These are phyloP conservation scores for Suillus weaverae DNA, from an alignment of 768 basidiomycete genomes.

Conservation along the genomic window DNA sequence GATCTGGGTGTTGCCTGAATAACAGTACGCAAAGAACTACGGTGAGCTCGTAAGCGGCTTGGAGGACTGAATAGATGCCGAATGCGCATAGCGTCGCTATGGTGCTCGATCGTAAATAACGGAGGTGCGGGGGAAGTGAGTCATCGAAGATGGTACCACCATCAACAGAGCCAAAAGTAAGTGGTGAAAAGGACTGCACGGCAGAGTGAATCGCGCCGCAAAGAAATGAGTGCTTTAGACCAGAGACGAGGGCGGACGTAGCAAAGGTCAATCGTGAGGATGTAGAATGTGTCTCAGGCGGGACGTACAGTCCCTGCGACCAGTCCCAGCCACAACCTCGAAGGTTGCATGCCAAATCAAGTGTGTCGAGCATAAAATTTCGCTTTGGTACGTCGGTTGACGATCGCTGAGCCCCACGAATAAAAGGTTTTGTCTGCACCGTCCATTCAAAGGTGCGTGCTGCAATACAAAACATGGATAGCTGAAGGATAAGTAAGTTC, in stretches of 20 bases:
- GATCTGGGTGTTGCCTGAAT: conserved; percentile 27
- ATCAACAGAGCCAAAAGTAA: conserved; percentile 25
- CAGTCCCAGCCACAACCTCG: conserved; percentile 66
- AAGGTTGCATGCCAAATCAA: conserved; percentile 50
- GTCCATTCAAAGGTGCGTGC: conserved; percentile 22
- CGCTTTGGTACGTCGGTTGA: background rate
- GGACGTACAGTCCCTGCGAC: conserved; percentile 36
- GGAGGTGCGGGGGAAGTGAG: conserved; percentile 24
- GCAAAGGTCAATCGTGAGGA: conserved; percentile 39
- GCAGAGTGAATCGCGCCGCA: conserved; percentile 47
- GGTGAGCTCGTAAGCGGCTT: conserved; percentile 30
- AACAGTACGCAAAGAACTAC: conserved; percentile 27
- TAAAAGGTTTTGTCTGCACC: conserved; percentile 11
- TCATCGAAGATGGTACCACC: conserved; percentile 36
- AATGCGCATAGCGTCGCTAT: conserved; percentile 46
- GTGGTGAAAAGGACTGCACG: conserved; percentile 46
- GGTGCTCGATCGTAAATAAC: conserved; percentile 40
- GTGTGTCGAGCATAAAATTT: conserved; percentile 34
- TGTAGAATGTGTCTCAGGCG: conserved; percentile 41
- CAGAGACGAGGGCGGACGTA: conserved; percentile 32
- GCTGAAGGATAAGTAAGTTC: conserved; percentile 4
- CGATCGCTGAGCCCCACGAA: conserved; percentile 10
- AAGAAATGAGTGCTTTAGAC: conserved; percentile 36
- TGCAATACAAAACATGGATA: conserved; percentile 12
- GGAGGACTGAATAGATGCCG: conserved; percentile 45